A percentile compares a stretch with the other conserved stretches of the same genome.
These are phyloP conservation scores for Neofusicoccum umdonicola DNA, from an alignment of 2,329 filamentous ascomycete genomes.

Conservation along the genomic window DNA sequence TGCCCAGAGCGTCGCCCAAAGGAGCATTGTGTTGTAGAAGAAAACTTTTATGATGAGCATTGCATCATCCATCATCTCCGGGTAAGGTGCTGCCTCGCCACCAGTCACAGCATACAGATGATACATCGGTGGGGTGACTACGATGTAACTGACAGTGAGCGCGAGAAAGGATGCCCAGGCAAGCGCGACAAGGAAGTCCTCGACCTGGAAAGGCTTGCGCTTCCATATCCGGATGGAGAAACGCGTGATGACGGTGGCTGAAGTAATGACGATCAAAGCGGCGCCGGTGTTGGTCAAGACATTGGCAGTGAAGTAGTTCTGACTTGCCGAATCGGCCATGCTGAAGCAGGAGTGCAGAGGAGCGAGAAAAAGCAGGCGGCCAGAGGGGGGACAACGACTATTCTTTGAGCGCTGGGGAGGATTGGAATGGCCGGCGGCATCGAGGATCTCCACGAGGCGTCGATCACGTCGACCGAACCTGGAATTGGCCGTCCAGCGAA, in stretches of 20 bases:
- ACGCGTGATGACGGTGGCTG: conserved; percentile 21
- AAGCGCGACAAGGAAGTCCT: conserved; percentile 29
- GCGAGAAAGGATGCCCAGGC: conserved; percentile 30
- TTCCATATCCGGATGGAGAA: conserved; percentile 8
- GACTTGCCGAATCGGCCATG: conserved; percentile 19
- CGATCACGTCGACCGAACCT: background rate
- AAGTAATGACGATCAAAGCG: conserved; percentile 23
- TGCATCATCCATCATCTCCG: conserved; percentile 31
- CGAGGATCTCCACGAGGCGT: background rate
- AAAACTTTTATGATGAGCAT: conserved; percentile 36
- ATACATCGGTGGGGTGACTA: conserved; percentile 35
- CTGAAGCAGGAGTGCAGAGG: background rate
- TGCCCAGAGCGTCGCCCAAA: conserved; percentile 41
- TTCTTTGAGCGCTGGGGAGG: background rate
- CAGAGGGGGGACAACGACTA: background rate
- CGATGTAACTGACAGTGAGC: conserved; percentile 33
- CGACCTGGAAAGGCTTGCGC: conserved; percentile 9
- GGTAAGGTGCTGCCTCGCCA: conserved; percentile 27
- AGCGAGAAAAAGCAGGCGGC: background rate
- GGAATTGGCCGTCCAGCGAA: background rate
- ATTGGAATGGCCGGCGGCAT: background rate
- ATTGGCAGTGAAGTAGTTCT: conserved; percentile 23
- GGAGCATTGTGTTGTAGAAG: conserved; percentile 38
- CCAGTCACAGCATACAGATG: conserved; percentile 27
- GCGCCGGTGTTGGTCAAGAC: conserved; percentile 21